phyloP scores from a whole-genome alignment of 345 rosid species.

The Eucalyptus curtisii region DNA sequence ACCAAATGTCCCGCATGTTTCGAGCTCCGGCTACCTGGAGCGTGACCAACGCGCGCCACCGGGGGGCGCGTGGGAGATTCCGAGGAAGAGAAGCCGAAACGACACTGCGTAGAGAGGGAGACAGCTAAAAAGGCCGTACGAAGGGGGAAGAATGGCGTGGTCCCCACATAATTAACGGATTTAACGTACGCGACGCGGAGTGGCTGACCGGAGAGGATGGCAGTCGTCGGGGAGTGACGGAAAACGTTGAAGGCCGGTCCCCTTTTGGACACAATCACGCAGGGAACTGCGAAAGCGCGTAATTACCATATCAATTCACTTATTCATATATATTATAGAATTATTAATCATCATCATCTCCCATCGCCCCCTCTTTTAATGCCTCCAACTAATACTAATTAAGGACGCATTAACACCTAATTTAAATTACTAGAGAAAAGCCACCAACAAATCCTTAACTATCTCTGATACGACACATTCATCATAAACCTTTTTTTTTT shows the following conservation, averaged over 20 bases:
- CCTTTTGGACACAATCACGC: background rate
- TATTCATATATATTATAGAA: background rate
- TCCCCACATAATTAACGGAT: background rate
- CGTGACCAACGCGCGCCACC: background rate
- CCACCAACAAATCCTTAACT: background rate
- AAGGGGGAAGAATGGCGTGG: background rate
- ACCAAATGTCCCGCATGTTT: fast-evolving
- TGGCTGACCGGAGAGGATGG: background rate
- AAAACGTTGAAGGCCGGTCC: background rate
- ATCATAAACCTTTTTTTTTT: too few relatives aligned
- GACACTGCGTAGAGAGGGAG: background rate
- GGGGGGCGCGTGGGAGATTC: background rate
- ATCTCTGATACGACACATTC: too few relatives aligned
- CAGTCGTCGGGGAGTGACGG: background rate
- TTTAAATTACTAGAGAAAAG: background rate
- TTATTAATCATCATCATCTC: background rate
- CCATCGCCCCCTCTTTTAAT: background rate
- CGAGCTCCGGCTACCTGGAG: background rate
- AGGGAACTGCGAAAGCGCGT: background rate
- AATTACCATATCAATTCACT: background rate
- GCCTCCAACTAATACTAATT: background rate
- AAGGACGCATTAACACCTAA: background rate
- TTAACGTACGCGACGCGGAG: slow-evolving; percentile 4
- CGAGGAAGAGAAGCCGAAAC: background rate
- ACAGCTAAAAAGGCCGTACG: slow-evolving; percentile 1